Evolutionary conservation across 345 rosid genomes (phyloP).

Genomic region (Anastatica hierochuntica): DNA sequence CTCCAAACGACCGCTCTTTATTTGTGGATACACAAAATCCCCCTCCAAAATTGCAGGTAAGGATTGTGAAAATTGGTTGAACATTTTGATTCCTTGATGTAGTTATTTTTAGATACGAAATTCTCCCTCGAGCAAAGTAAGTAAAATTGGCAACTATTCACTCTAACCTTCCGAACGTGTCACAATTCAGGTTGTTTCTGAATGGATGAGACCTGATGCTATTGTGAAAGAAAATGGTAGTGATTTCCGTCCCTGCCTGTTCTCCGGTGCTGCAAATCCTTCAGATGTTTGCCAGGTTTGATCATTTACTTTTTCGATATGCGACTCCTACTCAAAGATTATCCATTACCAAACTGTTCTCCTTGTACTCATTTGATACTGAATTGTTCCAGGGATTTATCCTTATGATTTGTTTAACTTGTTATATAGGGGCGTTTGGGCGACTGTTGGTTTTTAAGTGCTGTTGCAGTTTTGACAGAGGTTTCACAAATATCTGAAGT

Average conservation of each 20-base stretch:
- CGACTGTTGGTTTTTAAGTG: conserved; percentile 99
- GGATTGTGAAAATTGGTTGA: conserved; percentile 18
- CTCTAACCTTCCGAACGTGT: conserved; percentile 21
- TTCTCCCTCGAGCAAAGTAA: conserved; percentile 2
- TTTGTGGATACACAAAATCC: conserved; percentile 76
- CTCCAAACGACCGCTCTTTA: conserved; percentile 87
- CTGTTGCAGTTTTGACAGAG: conserved; percentile 94
- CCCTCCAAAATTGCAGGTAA: conserved; percentile 83
- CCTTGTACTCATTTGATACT: conserved; percentile 5
- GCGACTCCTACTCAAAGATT: conserved; percentile 3
- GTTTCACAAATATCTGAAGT: conserved; percentile 91
- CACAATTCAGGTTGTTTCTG: conserved; percentile 70
- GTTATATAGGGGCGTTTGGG: conserved; percentile 84
- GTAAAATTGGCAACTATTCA: conserved; percentile 6
- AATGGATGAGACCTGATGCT: conserved; percentile 95
- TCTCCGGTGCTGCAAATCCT: conserved; percentile 86
- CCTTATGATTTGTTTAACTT: conserved; percentile 6
- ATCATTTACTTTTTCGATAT: background rate
- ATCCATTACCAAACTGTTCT: conserved; percentile 3
- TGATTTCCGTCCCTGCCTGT: conserved; percentile 71
- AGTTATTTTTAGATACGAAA: background rate
- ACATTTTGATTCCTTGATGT: background rate
- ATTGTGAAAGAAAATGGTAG: conserved; percentile 52
- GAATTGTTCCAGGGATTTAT: background rate
- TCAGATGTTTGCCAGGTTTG: conserved; percentile 99